Evolutionary conservation across 495 filamentous ascomycete genomes (phyloP).

Genomic region (Hypoxylon rickii): DNA sequence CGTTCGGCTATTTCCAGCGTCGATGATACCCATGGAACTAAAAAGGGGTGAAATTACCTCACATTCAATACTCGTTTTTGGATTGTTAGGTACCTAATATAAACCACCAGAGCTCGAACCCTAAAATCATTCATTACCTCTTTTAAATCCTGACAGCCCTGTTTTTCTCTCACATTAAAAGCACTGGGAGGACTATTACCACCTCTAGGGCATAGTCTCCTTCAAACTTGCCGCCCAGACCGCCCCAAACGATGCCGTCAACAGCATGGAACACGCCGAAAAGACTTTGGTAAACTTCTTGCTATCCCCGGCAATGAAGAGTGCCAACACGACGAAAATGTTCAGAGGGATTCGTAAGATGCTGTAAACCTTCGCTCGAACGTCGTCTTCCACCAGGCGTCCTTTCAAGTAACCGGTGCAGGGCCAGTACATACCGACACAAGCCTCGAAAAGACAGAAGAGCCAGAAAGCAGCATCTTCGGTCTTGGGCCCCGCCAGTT

Average conservation of each 20-base stretch:
- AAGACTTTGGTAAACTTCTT: constrained; percentile 41
- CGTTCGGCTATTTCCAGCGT: too few species aligned
- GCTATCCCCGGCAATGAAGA: constrained; percentile 51
- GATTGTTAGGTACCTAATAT: too few species aligned
- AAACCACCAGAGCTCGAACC: too few species aligned
- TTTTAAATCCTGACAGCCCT: too few species aligned
- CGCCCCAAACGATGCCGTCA: constrained; percentile 37
- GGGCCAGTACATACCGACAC: constrained; percentile 60
- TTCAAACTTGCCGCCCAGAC: constrained; percentile 36
- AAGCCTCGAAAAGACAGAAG: constrained; percentile 58
- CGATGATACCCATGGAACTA: too few species aligned
- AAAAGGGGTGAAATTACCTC: too few species aligned
- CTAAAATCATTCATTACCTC: too few species aligned
- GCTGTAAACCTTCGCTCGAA: constrained; percentile 57
- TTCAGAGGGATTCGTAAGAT: constrained; percentile 57
- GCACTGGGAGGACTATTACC: too few species aligned
- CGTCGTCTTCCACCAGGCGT: constrained; percentile 52
- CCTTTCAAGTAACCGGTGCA: constrained; percentile 56
- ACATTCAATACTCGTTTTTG: too few species aligned
- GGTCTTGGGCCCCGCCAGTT: constrained; percentile 44
- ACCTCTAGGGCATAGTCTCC: constrained; percentile 28
- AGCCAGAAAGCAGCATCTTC: constrained; percentile 56
- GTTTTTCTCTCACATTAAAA: too few species aligned
- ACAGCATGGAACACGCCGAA: constrained; percentile 42
- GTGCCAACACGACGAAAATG: constrained; percentile 55